Percentiles rank a stretch among this genome's conserved stretches.
Evolutionary conservation across 169 alveolate species (phyloP).

Genomic region (Plasmodium knowlesi): DNA sequence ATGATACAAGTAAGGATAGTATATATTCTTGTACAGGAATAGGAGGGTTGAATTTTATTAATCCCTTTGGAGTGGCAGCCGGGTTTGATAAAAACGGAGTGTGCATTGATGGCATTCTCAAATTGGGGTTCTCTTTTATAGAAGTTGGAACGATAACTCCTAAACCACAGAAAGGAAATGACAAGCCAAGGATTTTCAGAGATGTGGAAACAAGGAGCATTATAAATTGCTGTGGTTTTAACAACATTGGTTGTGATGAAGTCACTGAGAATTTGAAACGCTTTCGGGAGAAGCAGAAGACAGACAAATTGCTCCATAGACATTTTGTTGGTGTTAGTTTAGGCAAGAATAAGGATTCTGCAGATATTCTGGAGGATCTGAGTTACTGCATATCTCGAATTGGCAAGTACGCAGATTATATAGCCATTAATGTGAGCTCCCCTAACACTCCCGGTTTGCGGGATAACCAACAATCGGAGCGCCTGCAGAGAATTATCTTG

Average conservation of each 20-base stretch:
- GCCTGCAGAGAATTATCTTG: conserved; percentile 78
- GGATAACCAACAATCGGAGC: conserved; percentile 80
- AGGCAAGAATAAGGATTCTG: conserved; percentile 85
- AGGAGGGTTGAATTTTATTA: conserved; percentile 35
- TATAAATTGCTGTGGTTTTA: conserved; percentile 88
- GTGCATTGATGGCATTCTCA: conserved; percentile 79
- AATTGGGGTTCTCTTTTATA: conserved; percentile 90
- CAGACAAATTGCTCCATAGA: conserved; percentile 81
- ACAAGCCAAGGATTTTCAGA: conserved; percentile 87
- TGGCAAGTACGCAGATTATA: conserved; percentile 87
- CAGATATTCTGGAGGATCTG: conserved; percentile 82
- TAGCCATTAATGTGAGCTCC: conserved; percentile 88
- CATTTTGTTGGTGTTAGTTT: conserved; percentile 88
- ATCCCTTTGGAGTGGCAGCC: conserved; percentile 89
- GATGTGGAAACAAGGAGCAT: conserved; percentile 82
- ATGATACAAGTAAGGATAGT: conserved; percentile 78
- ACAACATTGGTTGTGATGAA: conserved; percentile 86
- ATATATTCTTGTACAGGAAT: conserved; percentile 18
- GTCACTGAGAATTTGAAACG: conserved; percentile 80
- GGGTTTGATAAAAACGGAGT: conserved; percentile 90
- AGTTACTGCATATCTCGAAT: conserved; percentile 76
- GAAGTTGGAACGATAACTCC: conserved; percentile 91
- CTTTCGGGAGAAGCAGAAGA: conserved; percentile 78
- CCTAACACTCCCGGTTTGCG: conserved; percentile 91
- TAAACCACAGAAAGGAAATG: conserved; percentile 88